These are phyloP conservation scores for Cephaloascus albidus DNA, from an alignment of 805 yeast species.

Conservation along the genomic window DNA sequence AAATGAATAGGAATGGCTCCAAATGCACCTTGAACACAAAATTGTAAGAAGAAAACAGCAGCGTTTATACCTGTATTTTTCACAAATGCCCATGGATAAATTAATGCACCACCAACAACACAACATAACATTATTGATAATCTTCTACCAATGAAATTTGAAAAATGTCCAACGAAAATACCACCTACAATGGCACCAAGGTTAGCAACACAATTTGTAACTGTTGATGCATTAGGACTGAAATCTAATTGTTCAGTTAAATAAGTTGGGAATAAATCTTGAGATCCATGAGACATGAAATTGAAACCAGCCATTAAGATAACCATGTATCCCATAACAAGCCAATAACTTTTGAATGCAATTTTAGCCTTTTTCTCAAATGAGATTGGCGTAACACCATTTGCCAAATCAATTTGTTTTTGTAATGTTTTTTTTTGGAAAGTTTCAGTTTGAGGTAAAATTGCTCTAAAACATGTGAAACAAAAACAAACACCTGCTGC, in stretches of 20 bases:
- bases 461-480: conserved; percentile 29
- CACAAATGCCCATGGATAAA: conserved; percentile 56
- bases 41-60: conserved; percentile 53
- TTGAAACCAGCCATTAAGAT: conserved; percentile 56
- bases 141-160: conserved; percentile 49
- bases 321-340: conserved; percentile 45
- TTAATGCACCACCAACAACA: conserved; percentile 47
- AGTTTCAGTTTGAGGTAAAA: conserved; percentile 44
- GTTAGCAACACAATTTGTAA: conserved; percentile 48
- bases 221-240: conserved; percentile 35
- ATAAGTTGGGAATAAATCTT: conserved; percentile 52
- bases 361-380: conserved; percentile 19
- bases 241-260: conserved; percentile 35
- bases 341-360: conserved; percentile 44
- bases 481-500: conserved; percentile 48
- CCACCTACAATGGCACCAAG: conserved; percentile 54
- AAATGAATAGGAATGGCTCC: conserved; percentile 58
- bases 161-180: conserved; percentile 41
- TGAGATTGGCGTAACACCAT: conserved; percentile 18
- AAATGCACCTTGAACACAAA: conserved; percentile 63
- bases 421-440: conserved; percentile 32
- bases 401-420: conserved; percentile 13
- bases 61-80: conserved; percentile 37
- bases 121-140: conserved; percentile 42
- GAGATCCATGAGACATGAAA: conserved; percentile 55